Conservation (phyloP, 371 early-diverging fungal species). For the Amoeboaphelidium occidentale region DNA sequence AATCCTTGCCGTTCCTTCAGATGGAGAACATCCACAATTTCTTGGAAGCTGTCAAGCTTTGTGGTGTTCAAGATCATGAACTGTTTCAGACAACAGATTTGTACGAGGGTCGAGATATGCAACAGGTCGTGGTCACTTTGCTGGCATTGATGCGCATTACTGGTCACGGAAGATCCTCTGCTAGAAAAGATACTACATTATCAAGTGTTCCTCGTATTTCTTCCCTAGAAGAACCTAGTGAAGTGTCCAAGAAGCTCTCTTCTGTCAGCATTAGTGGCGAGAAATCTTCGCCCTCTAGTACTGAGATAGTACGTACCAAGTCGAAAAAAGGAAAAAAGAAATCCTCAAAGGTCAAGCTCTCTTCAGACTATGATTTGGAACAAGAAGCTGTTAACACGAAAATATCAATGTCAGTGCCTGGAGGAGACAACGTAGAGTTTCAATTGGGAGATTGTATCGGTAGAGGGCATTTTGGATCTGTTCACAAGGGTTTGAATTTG, state of each 20-base stretch:
- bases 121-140: conserved; percentile 19
- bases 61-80: conserved; percentile 23
- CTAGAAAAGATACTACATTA: neutral
- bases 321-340: neutral
- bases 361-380: neutral
- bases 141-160: neutral
- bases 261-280: neutral
- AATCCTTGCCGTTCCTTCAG: conserved; percentile 5
- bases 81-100: conserved; percentile 78
- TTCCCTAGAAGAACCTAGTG: neutral
- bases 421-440: neutral
- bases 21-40: conserved; percentile 16
- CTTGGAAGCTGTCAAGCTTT: conserved; percentile 6
- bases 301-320: neutral
- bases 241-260: neutral
- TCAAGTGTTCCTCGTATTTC: neutral
- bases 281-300: neutral
- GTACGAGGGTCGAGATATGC: conserved; percentile 65
- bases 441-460: conserved; percentile 14
- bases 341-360: no score
- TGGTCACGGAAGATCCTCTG: no score
- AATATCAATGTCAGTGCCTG: neutral
- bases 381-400: neutral
- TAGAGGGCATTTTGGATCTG: conserved; percentile 15
- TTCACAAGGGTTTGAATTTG: no score